Evolutionary conservation across 768 basidiomycete genomes (phyloP).

Genomic region (Dioszegia crocea): DNA sequence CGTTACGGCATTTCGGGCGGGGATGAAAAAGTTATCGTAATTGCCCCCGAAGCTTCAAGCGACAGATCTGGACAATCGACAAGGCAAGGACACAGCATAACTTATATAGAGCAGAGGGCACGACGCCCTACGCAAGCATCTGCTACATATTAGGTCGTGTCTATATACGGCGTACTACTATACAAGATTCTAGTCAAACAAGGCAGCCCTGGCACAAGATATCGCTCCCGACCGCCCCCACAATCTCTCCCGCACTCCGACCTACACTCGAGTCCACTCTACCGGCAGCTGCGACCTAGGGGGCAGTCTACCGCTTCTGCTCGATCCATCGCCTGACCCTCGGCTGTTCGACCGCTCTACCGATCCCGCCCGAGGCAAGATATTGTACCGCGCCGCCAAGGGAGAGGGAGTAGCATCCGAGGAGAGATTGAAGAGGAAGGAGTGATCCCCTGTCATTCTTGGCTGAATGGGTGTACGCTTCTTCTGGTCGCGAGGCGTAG

Average conservation of each 20-base stretch:
- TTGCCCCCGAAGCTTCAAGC: too few species aligned
- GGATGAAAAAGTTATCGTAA: too few species aligned
- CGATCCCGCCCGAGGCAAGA: not conserved
- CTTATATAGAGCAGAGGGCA: too few species aligned
- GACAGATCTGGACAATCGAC: too few species aligned
- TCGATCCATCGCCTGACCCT: constrained; percentile 1
- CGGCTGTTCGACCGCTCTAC: not conserved
- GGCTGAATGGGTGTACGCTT: constrained; percentile 3
- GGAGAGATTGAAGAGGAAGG: constrained; percentile 9
- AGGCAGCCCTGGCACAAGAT: too few species aligned
- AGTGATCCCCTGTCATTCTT: constrained; percentile 6
- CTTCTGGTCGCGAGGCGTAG: constrained; percentile 6
- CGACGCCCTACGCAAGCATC: too few species aligned
- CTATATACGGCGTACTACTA: too few species aligned
- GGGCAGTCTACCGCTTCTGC: not conserved
- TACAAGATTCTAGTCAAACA: too few species aligned
- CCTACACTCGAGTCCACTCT: constrained; percentile 2
- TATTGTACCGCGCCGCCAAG: not conserved
- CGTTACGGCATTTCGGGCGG: too few species aligned
- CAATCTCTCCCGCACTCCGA: not conserved
- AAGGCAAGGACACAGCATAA: too few species aligned
- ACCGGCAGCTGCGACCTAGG: constrained; percentile 3
- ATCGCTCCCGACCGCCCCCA: not conserved
- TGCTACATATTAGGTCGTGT: too few species aligned
- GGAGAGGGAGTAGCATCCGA: not conserved